Percentiles rank a stretch among this genome's conserved stretches.
Evolutionary conservation across 164 flowering plant species (phyloP).

Genomic region (Vitis rupestris): DNA sequence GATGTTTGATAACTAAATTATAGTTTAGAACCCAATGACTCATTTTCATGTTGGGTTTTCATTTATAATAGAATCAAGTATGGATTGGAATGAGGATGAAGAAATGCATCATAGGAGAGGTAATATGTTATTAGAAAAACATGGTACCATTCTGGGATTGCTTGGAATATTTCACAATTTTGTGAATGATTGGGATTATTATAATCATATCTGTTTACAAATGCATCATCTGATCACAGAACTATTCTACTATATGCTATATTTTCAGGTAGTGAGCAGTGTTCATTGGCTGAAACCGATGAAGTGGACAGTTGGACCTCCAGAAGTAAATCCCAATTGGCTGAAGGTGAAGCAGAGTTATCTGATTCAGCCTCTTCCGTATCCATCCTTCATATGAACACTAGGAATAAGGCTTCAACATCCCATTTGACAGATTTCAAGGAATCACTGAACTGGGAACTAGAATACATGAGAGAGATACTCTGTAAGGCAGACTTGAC

Average conservation of each 20-base stretch:
- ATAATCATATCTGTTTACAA: not conserved
- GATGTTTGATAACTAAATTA: no score
- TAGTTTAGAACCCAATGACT: no score
- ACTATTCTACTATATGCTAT: not conserved
- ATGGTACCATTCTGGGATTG: not conserved
- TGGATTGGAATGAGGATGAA: not conserved
- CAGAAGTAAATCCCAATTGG: constrained; percentile 5
- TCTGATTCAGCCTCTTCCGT: constrained; percentile 32
- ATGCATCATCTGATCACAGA: not conserved
- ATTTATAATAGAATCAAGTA: not conserved
- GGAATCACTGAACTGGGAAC: constrained; percentile 40
- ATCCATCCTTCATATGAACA: constrained; percentile 12
- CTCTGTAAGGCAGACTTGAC: constrained; percentile 26
- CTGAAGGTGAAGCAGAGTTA: constrained; percentile 23
- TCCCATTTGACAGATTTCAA: not conserved
- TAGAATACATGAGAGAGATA: constrained; percentile 34
- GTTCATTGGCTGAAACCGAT: constrained; percentile 11
- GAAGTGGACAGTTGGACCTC: constrained; percentile 16
- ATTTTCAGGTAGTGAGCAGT: constrained; percentile 27
- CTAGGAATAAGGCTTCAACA: constrained; percentile 3
- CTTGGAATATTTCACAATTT: not conserved
- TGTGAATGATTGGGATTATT: not conserved
- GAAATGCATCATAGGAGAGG: not conserved
- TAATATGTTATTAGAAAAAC: not conserved
- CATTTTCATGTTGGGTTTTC: not conserved